Conservation (phyloP, 1,139 yeast species). For the Sugiyamaella pinicola region DNA sequence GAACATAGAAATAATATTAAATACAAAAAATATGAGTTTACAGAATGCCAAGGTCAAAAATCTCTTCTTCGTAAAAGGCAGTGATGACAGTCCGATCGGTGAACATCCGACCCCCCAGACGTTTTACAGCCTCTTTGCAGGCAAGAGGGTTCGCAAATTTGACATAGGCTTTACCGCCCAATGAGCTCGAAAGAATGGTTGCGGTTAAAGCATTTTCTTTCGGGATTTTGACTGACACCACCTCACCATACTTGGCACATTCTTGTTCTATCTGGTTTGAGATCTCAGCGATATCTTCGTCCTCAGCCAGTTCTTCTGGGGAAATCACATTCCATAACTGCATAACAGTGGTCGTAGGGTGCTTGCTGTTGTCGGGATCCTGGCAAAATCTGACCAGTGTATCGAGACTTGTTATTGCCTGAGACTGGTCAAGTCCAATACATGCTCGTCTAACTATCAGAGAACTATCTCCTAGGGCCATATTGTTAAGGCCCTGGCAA, state of each 20-base stretch:
- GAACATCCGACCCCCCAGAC: constrained; percentile 68
- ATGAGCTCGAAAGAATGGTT: constrained; percentile 46
- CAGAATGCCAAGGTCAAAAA: constrained; percentile 44
- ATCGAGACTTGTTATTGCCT: constrained; percentile 33
- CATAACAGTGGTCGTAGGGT: constrained; percentile 51
- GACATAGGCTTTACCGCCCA: constrained; percentile 72
- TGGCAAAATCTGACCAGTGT: constrained; percentile 30
- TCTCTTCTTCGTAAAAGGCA: constrained; percentile 62
- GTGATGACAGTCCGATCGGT: constrained; percentile 72
- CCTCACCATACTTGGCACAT: constrained; percentile 55
- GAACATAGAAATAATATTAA: no score
- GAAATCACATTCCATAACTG: constrained; percentile 68
- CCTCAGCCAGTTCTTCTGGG: constrained; percentile 62
- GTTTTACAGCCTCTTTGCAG: constrained; percentile 61
- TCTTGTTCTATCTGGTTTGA: constrained; percentile 56
- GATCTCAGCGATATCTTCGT: constrained; percentile 53
- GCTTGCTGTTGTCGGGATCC: constrained; percentile 3
- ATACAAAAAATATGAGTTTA: constrained; percentile 22
- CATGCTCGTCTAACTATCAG: constrained; percentile 44
- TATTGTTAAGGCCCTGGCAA: constrained; percentile 38
- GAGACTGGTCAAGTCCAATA: constrained; percentile 39
- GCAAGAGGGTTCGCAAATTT: constrained; percentile 57
- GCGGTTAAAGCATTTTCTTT: constrained; percentile 42
- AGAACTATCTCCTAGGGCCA: constrained; percentile 39
- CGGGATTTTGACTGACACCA: constrained; percentile 63